A percentile compares a stretch with the other conserved stretches of the same genome.
phyloP scores from a whole-genome alignment of 163 green algal genomes.

The Chloromonas sp. region DNA sequence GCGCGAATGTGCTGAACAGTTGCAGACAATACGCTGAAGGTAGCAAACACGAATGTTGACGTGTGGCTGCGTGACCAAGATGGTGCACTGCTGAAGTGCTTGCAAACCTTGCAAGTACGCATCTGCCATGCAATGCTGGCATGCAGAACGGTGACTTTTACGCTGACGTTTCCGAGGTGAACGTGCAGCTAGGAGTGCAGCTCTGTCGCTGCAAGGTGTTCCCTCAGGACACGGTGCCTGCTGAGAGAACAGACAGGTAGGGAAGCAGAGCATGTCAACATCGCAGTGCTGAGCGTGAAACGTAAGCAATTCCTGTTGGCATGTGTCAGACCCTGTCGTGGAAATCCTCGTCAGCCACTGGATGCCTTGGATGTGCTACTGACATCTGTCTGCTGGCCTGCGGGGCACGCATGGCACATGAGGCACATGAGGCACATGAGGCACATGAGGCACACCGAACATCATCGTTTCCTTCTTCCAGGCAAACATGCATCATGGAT shows the following conservation, averaged over 20 bases:
- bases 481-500: neutral
- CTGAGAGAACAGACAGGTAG: neutral
- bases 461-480: neutral
- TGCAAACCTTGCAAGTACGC: neutral
- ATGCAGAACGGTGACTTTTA: conserved; percentile 54
- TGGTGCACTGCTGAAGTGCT: neutral
- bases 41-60: too few species aligned
- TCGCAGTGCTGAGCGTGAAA: neutral
- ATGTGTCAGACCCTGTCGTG: neutral
- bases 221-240: conserved; percentile 25
- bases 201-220: conserved; percentile 30
- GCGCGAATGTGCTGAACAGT: neutral
- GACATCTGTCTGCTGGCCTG: too few species aligned
- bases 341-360: too few species aligned
- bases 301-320: neutral
- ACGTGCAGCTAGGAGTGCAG: conserved; percentile 33
- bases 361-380: too few species aligned
- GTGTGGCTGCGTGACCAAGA: neutral
- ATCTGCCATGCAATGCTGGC: neutral
- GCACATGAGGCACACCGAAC: too few species aligned
- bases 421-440: too few species aligned
- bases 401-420: too few species aligned
- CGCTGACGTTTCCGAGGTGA: conserved; percentile 39
- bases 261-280: neutral
- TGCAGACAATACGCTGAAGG: neutral